These are phyloP conservation scores for Talaromyces wortmannii DNA, from an alignment of 495 filamentous ascomycete genomes.

Conservation along the genomic window DNA sequence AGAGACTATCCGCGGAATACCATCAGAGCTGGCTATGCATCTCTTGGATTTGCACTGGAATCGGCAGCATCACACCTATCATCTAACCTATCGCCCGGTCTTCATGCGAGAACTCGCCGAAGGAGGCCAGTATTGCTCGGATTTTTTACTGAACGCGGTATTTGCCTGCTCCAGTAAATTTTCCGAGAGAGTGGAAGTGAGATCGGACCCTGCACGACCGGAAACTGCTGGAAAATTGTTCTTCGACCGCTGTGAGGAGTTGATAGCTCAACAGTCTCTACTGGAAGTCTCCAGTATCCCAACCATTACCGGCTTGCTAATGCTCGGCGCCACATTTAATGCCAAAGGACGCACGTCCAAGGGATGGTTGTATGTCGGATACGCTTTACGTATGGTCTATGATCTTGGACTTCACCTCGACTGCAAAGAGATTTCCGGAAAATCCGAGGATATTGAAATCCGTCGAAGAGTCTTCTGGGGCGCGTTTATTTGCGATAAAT, in stretches of 20 bases:
- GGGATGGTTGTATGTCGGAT: constrained; percentile 29
- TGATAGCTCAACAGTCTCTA: constrained; percentile 10
- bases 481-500: constrained; percentile 27
- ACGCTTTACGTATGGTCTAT: constrained; percentile 23
- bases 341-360: constrained; percentile 15
- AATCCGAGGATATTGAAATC: constrained; percentile 25
- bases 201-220: constrained; percentile 17
- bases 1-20: constrained; percentile 4
- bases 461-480: constrained; percentile 33
- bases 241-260: constrained; percentile 15
- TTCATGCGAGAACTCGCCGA: constrained; percentile 30
- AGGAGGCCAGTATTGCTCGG: constrained; percentile 25
- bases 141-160: constrained; percentile 30
- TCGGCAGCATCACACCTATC: constrained; percentile 22
- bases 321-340: constrained; percentile 15
- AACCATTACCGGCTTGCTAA: constrained; percentile 15
- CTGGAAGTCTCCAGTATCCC: constrained; percentile 17
- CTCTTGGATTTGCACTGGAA: constrained; percentile 23
- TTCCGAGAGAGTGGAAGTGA: constrained; percentile 18
- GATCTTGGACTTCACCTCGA: constrained; percentile 29
- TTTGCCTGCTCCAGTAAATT: constrained; percentile 26
- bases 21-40: constrained; percentile 18
- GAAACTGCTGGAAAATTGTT: constrained; percentile 20
- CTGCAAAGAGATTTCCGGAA: constrained; percentile 11
- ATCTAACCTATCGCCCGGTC: constrained; percentile 28